These are phyloP conservation scores for Brassica balearica DNA, from an alignment of 441 rosid species.

Conservation along the genomic window DNA sequence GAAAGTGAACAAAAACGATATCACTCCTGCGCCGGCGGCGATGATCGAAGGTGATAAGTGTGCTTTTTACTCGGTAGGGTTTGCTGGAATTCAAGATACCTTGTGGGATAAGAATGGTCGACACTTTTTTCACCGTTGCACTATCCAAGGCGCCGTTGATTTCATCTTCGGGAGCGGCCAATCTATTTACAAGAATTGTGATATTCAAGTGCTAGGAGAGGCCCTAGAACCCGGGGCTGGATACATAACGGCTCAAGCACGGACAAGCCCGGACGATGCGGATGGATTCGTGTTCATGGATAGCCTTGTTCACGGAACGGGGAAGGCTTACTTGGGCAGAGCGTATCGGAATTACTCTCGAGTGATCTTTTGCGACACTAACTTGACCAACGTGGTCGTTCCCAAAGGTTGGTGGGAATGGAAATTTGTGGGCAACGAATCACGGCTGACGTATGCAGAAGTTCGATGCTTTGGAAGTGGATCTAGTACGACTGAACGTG, in stretches of 20 bases:
- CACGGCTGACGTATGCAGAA: slow-evolving; percentile 56
- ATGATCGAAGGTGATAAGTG: slow-evolving; percentile 64
- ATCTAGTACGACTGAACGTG: slow-evolving; percentile 54
- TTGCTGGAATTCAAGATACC: slow-evolving; percentile 62
- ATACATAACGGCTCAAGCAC: slow-evolving; percentile 79
- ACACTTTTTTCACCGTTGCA: slow-evolving; percentile 68
- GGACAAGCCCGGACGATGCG: slow-evolving; percentile 49
- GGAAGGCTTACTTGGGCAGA: slow-evolving; percentile 62
- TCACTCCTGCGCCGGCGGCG: slow-evolving; percentile 67
- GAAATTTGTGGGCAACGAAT: slow-evolving; percentile 51
- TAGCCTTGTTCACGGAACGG: slow-evolving; percentile 60
- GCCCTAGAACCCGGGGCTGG: slow-evolving; percentile 45
- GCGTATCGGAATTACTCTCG: slow-evolving; percentile 73
- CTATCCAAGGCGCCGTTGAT: slow-evolving; percentile 83
- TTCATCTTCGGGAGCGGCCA: slow-evolving; percentile 83
- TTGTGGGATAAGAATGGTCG: slow-evolving; percentile 76
- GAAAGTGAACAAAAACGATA: slow-evolving; percentile 43
- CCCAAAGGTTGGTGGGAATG: slow-evolving; percentile 50
- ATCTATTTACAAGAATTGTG: slow-evolving; percentile 73
- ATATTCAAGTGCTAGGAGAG: slow-evolving; percentile 54
- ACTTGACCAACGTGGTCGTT: slow-evolving; percentile 48
- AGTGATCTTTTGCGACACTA: slow-evolving; percentile 64
- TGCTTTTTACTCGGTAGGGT: slow-evolving; percentile 48
- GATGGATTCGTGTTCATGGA: slow-evolving; percentile 77
- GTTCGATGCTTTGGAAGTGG: slow-evolving; percentile 50